phyloP scores from a whole-genome alignment of 306 rosid genomes.

The Pyrus pyrifolia region DNA sequence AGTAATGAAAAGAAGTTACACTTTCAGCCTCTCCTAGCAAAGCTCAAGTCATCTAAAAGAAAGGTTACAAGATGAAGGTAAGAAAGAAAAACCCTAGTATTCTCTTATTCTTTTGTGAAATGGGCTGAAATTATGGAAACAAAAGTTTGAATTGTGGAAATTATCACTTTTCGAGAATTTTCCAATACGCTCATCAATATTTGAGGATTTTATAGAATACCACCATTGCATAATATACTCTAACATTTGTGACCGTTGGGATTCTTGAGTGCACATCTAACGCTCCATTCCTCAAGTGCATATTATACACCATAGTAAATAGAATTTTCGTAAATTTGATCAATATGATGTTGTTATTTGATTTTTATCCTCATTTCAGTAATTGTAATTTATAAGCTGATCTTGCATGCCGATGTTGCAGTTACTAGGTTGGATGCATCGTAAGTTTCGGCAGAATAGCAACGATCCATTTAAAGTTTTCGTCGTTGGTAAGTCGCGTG shows the following conservation, averaged over 20 bases:
- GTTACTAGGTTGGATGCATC: slow-evolving; percentile 98
- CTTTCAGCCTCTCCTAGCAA: slow-evolving; percentile 28
- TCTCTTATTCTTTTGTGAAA: neutral
- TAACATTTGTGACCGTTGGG: too few species aligned
- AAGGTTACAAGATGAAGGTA: slow-evolving; percentile 63
- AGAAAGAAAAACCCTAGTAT: neutral
- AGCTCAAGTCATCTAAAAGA: slow-evolving; percentile 25
- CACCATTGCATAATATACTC: too few species aligned
- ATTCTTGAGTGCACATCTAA: too few species aligned
- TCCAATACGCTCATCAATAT: neutral
- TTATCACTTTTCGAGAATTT: too few species aligned
- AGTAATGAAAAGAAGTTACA: slow-evolving; percentile 17
- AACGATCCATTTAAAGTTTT: slow-evolving; percentile 62
- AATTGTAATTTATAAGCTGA: neutral
- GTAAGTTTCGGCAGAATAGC: slow-evolving; percentile 79
- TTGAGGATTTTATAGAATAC: too few species aligned
- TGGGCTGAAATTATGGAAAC: too few species aligned
- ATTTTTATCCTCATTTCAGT: neutral
- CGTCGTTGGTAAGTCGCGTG: slow-evolving; percentile 56
- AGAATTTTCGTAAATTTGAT: too few species aligned
- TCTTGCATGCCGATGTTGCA: slow-evolving; percentile 33
- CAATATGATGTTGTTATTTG: too few species aligned
- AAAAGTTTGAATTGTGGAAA: neutral
- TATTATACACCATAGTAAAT: too few species aligned
- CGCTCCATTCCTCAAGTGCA: too few species aligned